phyloP scores from a whole-genome alignment of 202 grass and related monocot species.

The Schoenoplectus tabernaemontani region DNA sequence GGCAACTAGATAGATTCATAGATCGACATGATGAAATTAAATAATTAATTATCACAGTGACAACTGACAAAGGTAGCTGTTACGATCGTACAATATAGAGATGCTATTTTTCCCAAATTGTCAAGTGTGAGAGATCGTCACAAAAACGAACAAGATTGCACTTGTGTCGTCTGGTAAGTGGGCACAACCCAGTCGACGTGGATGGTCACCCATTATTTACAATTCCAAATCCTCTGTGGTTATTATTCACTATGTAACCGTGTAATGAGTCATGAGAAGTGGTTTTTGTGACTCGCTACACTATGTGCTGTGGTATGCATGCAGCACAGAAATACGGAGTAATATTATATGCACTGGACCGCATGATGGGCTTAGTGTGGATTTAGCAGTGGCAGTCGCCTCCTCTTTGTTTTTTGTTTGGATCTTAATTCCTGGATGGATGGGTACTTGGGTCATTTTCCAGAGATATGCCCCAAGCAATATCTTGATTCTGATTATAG shows the following conservation, averaged over 20 bases:
- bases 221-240: not conserved
- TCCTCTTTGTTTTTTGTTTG: slow-evolving; percentile 1
- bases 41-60: not conserved
- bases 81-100: not conserved
- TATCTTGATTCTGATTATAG: not conserved
- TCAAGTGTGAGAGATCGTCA: not conserved
- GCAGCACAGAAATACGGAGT: not conserved
- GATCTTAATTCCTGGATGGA: slow-evolving; percentile 1
- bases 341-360: not conserved
- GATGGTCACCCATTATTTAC: not conserved
- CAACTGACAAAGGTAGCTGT: not conserved
- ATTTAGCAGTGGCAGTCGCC: not conserved
- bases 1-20: too few relatives aligned
- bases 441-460: not conserved
- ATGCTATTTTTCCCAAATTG: not conserved
- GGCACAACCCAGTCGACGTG: not conserved
- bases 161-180: slow-evolving; percentile 11
- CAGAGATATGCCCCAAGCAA: slow-evolving; percentile 1
- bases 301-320: not conserved
- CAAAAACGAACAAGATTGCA: slow-evolving; percentile 19
- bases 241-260: not conserved
- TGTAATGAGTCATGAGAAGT: not conserved
- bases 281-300: too few relatives aligned
- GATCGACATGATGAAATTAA: too few relatives aligned
- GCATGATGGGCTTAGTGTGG: slow-evolving; percentile 26